Evolutionary conservation across 352 stramenopile genomes (phyloP).

Genomic region (Thalassiosira mediterranea): DNA sequence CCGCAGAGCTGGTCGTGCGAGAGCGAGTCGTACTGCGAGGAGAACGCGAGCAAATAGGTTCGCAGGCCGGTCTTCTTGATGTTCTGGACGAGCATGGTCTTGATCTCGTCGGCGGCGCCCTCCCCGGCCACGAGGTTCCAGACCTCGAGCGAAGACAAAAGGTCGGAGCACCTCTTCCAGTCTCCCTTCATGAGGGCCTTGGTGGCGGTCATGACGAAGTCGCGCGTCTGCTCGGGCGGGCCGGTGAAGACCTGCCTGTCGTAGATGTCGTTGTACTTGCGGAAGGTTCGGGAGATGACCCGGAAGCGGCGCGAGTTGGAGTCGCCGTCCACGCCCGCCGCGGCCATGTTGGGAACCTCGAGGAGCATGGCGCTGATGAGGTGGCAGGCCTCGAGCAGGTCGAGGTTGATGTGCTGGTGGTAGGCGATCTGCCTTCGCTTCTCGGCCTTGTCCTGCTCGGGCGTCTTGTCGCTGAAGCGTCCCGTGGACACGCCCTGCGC

Average conservation of each 20-base stretch:
- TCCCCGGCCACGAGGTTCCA: conserved; percentile 95
- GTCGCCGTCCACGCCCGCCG: conserved; percentile 55
- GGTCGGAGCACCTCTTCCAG: conserved; percentile 91
- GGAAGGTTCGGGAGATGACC: conserved; percentile 94
- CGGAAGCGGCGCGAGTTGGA: conserved; percentile 35
- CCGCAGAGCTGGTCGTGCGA: conserved; percentile 92
- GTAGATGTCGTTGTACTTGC: conserved; percentile 89
- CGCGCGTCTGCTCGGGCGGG: conserved; percentile 95
- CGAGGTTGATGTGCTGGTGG: conserved; percentile 99
- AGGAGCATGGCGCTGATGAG: conserved; percentile 98
- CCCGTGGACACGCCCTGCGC: conserved; percentile 89
- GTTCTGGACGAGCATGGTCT: conserved; percentile 91
- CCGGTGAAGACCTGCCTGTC: conserved; percentile 94
- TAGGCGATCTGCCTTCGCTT: conserved; percentile 96
- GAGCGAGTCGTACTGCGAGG: conserved; percentile 95
- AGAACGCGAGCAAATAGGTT: conserved; percentile 96
- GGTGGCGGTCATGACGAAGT: conserved; percentile 95
- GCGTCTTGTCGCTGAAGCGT: conserved; percentile 93
- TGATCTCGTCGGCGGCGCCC: conserved; percentile 86
- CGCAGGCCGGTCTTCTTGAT: conserved; percentile 95
- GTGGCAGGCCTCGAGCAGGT: conserved; percentile 97
- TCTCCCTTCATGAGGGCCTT: conserved; percentile 94
- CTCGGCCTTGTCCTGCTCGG: conserved; percentile 96
- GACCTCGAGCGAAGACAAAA: conserved; percentile 90
- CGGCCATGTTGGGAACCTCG: conserved; percentile 97